These are phyloP conservation scores for Elsinoe arachidis DNA, from an alignment of 2,329 filamentous ascomycete genomes.

Conservation along the genomic window DNA sequence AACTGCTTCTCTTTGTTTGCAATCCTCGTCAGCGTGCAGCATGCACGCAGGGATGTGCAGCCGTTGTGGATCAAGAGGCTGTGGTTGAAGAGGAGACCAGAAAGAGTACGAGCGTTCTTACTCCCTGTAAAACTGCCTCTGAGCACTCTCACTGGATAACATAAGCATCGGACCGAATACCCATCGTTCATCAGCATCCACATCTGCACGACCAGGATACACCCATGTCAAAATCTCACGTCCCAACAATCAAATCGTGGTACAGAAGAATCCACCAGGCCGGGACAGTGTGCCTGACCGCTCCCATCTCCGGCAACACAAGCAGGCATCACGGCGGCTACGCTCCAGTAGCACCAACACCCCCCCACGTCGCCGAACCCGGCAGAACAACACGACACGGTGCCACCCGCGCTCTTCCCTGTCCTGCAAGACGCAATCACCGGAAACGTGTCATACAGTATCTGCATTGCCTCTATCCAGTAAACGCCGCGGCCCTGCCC, in stretches of 20 bases:
- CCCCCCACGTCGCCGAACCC: not conserved
- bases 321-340: not conserved
- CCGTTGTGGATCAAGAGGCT: not conserved
- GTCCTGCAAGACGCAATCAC: not conserved
- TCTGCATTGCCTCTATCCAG: conserved; percentile 7
- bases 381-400: not conserved
- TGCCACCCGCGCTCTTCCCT: not conserved
- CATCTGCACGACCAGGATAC: not conserved
- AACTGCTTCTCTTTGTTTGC: not conserved
- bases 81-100: not conserved
- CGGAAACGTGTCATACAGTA: not conserved
- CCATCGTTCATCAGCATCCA: not conserved
- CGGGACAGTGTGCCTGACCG: not conserved
- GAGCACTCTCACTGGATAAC: not conserved
- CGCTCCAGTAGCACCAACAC: no score
- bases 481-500: not conserved
- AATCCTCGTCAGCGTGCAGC: not conserved
- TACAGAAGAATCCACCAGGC: not conserved
- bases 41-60: not conserved
- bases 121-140: not conserved
- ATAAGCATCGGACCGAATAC: not conserved
- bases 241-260: not conserved
- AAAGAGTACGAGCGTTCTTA: no score
- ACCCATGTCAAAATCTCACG: not conserved
- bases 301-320: not conserved